A percentile compares a stretch with the other conserved stretches of the same genome.
Conservation (phyloP, 1,139 yeast species). For the Geotrichum armillariae region DNA sequence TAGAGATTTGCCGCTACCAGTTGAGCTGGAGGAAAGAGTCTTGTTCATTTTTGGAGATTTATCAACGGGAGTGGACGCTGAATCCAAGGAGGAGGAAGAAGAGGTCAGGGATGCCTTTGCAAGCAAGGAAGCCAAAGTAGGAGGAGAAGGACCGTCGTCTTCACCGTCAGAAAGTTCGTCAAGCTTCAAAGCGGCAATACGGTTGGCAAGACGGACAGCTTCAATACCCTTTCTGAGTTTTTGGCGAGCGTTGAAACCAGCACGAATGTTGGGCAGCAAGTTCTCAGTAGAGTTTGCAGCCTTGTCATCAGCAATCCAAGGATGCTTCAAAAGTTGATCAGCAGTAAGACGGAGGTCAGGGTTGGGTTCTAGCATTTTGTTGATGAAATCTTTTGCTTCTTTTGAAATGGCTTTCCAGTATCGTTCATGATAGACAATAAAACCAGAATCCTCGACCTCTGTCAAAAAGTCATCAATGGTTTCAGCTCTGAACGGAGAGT, state of each 20-base stretch:
- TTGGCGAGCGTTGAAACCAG: conserved; percentile 80
- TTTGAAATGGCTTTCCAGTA: conserved; percentile 81
- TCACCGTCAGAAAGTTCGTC: conserved; percentile 56
- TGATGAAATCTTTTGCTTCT: conserved; percentile 74
- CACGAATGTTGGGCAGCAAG: conserved; percentile 50
- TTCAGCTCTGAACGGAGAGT: conserved; percentile 88
- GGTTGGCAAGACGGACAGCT: conserved; percentile 71
- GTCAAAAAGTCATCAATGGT: conserved; percentile 74
- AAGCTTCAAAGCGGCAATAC: conserved; percentile 62
- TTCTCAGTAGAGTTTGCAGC: conserved; percentile 48
- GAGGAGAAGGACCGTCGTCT: conserved; percentile 43
- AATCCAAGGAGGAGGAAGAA: neutral
- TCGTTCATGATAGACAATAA: conserved; percentile 78
- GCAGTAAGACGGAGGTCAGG: conserved; percentile 72
- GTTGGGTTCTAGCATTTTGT: conserved; percentile 61
- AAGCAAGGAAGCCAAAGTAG: conserved; percentile 21
- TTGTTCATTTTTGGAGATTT: neutral
- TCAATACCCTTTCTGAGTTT: conserved; percentile 87
- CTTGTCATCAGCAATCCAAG: conserved; percentile 65
- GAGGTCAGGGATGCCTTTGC: conserved; percentile 3
- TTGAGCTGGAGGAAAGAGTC: neutral
- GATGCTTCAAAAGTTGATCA: conserved; percentile 57
- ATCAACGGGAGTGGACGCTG: conserved; percentile 11
- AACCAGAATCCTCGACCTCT: conserved; percentile 67
- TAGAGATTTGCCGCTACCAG: conserved; percentile 8